Conservation (phyloP, 176 grass and related monocot genomes). For the Lolium perenne region DNA sequence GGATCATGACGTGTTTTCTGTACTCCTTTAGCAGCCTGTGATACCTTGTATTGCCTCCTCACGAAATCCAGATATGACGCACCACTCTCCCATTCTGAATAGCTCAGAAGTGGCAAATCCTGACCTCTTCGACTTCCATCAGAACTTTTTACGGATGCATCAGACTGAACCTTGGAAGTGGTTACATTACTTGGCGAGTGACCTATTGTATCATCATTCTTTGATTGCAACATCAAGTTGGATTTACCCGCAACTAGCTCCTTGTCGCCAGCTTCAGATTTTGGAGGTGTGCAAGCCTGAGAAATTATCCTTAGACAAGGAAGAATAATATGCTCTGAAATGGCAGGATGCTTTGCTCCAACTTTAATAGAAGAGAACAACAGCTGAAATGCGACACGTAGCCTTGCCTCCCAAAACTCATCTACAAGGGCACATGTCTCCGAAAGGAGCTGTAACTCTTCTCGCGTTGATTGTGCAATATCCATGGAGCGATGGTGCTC, state of each 20-base stretch:
- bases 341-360: conserved; percentile 97
- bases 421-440: conserved; percentile 90
- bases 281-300: conserved; percentile 94
- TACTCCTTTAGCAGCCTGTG: conserved; percentile 70
- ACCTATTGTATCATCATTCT: conserved; percentile 61
- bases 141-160: conserved; percentile 56
- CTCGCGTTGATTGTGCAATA: conserved; percentile 84
- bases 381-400: conserved; percentile 90
- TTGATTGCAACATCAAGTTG: conserved; percentile 62
- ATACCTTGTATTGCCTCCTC: conserved; percentile 92
- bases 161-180: conserved; percentile 54
- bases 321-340: conserved; percentile 99
- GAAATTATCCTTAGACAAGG: conserved; percentile 97
- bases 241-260: conserved; percentile 73
- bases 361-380: conserved; percentile 96
- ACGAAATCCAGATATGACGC: conserved; percentile 98
- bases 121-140: conserved; percentile 63
- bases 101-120: conserved; percentile 84
- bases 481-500: conserved; percentile 98
- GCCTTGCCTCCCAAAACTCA: conserved; percentile 93
- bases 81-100: conserved; percentile 96
- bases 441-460: conserved; percentile 90
- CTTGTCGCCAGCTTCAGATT: conserved; percentile 79
- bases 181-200: conserved; percentile 44
- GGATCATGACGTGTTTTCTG: conserved; percentile 59